These are phyloP conservation scores for Cyclotella baltica DNA, from an alignment of 108 stramenopile genomes.

Conservation along the genomic window DNA sequence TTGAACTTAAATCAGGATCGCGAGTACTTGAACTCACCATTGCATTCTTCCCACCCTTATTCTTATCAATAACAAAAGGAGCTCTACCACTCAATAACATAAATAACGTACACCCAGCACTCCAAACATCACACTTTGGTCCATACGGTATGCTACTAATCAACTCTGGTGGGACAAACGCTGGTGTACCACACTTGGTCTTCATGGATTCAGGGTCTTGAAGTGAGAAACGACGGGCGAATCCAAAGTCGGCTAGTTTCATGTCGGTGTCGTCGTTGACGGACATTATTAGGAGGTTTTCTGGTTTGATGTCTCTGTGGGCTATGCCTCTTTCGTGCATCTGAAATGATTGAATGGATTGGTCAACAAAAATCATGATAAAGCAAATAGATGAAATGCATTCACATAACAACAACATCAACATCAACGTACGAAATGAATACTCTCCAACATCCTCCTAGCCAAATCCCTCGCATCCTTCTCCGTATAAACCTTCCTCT, in stretches of 20 bases:
- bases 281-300: slow-evolving; percentile 87
- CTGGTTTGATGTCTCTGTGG: slow-evolving; percentile 95
- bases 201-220: slow-evolving; percentile 62
- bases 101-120: slow-evolving; percentile 91
- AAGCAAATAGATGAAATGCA: neutral
- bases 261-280: slow-evolving; percentile 77
- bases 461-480: slow-evolving; percentile 85
- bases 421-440: slow-evolving; percentile 56
- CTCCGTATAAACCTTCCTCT: slow-evolving; percentile 85
- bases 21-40: slow-evolving; percentile 24
- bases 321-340: slow-evolving; percentile 43
- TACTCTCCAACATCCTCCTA: slow-evolving; percentile 66
- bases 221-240: slow-evolving; percentile 79
- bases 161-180: slow-evolving; percentile 97
- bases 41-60: slow-evolving; percentile 56
- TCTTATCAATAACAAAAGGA: slow-evolving; percentile 64
- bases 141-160: slow-evolving; percentile 80
- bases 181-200: slow-evolving; percentile 95
- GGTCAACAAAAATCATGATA: neutral
- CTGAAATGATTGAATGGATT: neutral
- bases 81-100: slow-evolving; percentile 79
- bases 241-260: slow-evolving; percentile 97
- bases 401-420: neutral
- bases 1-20: neutral
- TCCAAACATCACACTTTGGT: slow-evolving; percentile 92